Evolutionary conservation across 1,284 basidiomycete genomes (phyloP).

Genomic region (Leccinum solheimii): DNA sequence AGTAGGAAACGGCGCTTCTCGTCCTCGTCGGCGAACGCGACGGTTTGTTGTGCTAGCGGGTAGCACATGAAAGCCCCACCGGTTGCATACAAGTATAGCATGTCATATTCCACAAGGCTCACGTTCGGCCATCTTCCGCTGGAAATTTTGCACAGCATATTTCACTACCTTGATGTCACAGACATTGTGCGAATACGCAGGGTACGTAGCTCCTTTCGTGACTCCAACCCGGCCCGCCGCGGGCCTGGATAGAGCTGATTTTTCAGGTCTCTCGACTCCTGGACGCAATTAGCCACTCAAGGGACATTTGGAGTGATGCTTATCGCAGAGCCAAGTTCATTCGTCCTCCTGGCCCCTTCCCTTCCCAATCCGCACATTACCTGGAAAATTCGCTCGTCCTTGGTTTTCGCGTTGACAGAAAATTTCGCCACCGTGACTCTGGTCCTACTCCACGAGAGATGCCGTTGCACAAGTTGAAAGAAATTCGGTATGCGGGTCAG

Average conservation of each 20-base stretch:
- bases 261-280: constrained; percentile 22
- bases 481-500: neutral
- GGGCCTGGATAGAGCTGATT: neutral
- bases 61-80: too few species aligned
- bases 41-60: neutral
- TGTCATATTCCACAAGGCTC: neutral
- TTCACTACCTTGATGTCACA: neutral
- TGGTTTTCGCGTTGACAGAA: constrained; percentile 8
- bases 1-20: neutral
- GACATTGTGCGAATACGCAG: neutral
- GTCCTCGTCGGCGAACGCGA: neutral
- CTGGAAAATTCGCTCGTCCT: constrained; percentile 15
- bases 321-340: constrained; percentile 19
- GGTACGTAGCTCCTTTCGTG: neutral
- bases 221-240: neutral
- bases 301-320: constrained; percentile 17
- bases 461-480: neutral
- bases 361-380: constrained; percentile 13
- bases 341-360: constrained; percentile 23
- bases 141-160: neutral
- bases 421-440: neutral
- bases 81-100: neutral
- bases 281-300: constrained; percentile 2
- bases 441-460: neutral
- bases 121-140: neutral